A percentile compares a stretch with the other conserved stretches of the same genome.
Evolutionary conservation across 2,329 filamentous ascomycete species (phyloP).

Genomic region (Hypoxylon sp.): DNA sequence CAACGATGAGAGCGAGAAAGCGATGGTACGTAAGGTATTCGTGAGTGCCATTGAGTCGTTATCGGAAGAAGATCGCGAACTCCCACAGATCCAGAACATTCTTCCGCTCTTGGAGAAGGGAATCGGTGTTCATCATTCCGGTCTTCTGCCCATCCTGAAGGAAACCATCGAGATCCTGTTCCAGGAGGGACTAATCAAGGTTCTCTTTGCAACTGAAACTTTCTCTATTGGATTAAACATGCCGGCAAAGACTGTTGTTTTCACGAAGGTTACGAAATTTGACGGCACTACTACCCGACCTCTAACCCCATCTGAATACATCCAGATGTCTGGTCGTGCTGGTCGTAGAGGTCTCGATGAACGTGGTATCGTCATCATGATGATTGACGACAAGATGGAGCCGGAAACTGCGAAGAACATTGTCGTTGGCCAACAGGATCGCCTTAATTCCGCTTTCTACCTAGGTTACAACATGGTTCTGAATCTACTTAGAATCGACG

Average conservation of each 20-base stretch:
- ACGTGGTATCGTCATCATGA: constrained; percentile 99
- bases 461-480: constrained; percentile 99
- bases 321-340: constrained; percentile 98
- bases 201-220: constrained; percentile 96
- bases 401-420: constrained; percentile 94
- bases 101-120: constrained; percentile 90
- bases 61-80: constrained; percentile 88
- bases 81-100: constrained; percentile 93
- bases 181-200: constrained; percentile 97
- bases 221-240: constrained; percentile 99
- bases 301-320: constrained; percentile 94
- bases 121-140: constrained; percentile 97
- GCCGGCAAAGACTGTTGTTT: constrained; percentile 99
- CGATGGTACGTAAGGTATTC: constrained; percentile 95
- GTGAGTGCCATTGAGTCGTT: constrained; percentile 92
- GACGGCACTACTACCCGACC: constrained; percentile 86
- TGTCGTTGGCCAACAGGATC: constrained; percentile 96
- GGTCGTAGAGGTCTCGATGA: constrained; percentile 98
- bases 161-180: constrained; percentile 99
- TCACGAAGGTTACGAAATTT: constrained; percentile 95
- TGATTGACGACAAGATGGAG: constrained; percentile 97
- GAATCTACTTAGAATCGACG: constrained; percentile 96
- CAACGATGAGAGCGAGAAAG: constrained; percentile 96
- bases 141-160: constrained; percentile 93
- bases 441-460: constrained; percentile 97